Evolutionary conservation across 1,284 basidiomycete species (phyloP).

Genomic region (Tetrapyrgos nigripes): DNA sequence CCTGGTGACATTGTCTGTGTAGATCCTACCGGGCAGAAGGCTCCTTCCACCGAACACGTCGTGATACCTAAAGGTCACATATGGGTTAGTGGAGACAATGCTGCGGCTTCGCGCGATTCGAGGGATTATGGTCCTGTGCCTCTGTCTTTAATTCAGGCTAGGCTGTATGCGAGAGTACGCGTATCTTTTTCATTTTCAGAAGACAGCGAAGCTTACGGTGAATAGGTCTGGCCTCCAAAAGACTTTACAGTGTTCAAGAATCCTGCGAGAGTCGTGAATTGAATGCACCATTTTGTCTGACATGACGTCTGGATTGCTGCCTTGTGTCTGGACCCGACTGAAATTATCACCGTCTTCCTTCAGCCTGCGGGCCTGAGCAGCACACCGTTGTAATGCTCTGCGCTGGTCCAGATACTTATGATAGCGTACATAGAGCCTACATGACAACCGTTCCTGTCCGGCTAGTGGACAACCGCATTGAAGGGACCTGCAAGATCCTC

Average conservation of each 20-base stretch:
- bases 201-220: constrained; percentile 2
- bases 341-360: too few relatives aligned
- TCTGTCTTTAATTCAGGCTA: constrained; percentile 81
- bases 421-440: too few relatives aligned
- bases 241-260: constrained; percentile 56
- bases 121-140: constrained; percentile 92
- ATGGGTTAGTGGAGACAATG: constrained; percentile 96
- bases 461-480: too few relatives aligned
- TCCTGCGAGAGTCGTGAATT: constrained; percentile 53
- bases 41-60: constrained; percentile 72
- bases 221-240: constrained; percentile 60
- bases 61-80: constrained; percentile 83
- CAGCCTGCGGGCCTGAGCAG: too few relatives aligned
- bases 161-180: constrained; percentile 78
- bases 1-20: constrained; percentile 91
- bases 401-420: too few relatives aligned
- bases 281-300: constrained; percentile 5
- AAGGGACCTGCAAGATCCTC: too few relatives aligned
- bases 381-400: too few relatives aligned
- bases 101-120: constrained; percentile 85
- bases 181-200: neutral
- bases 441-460: too few relatives aligned
- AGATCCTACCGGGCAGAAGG: constrained; percentile 75
- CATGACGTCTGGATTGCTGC: too few relatives aligned
- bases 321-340: too few relatives aligned